Base-by-base conservation (phyloP, 1,284 basidiomycete species). In the Puccinia triticina region DNA sequence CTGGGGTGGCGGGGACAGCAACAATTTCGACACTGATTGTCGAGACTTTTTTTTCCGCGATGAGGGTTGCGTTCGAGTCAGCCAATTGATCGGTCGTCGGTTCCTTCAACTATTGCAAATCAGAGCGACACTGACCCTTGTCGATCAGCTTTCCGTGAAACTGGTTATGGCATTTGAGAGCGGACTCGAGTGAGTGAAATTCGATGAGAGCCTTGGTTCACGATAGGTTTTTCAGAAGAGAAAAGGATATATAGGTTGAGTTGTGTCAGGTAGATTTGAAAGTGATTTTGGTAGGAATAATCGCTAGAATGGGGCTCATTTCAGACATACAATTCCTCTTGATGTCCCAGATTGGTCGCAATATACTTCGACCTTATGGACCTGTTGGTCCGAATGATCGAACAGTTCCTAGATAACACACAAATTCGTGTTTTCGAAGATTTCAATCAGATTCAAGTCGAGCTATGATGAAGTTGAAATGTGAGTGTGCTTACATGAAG, bases 61-160 rank as follows among this genome's bases (percentile, higher is more conserved):
- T n/a, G n/a, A n/a, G n/a, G n/a, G n/a, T n/a, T n/a, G n/a, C n/a
- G n/a, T n/a, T n/a, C n/a, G n/a, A n/a, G n/a, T n/a, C n/a, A n/a
- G n/a, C n/a, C n/a, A n/a, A n/a, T n/a, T n/a, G n/a, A n/a, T n/a
- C n/a, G n/a, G n/a, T n/a, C n/a, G n/a, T n/a, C n/a, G n/a, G n/a
- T n/a, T n/a, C n/a, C n/a, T n/a, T n/a, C n/a, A n/a, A n/a, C n/a
- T n/a, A n/a, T n/a, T n/a, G n/a, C n/a, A n/a, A n/a, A n/a, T n/a
- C n/a, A n/a, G n/a, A n/a, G n/a, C 7, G 5, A n/a, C 53, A 55
- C 53, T 21, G 16, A 55, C 53, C 53, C n/a, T 55, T 59, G 14
- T 59, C 57, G 12, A 59, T 59, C 57, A 59, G n/a, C 57, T 59
- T 59, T 59, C 57, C 57, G 57, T 59, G 57, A n/a, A 59, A 59